phyloP scores from a whole-genome alignment of 805 yeast species.

The Candida morakotiae region DNA sequence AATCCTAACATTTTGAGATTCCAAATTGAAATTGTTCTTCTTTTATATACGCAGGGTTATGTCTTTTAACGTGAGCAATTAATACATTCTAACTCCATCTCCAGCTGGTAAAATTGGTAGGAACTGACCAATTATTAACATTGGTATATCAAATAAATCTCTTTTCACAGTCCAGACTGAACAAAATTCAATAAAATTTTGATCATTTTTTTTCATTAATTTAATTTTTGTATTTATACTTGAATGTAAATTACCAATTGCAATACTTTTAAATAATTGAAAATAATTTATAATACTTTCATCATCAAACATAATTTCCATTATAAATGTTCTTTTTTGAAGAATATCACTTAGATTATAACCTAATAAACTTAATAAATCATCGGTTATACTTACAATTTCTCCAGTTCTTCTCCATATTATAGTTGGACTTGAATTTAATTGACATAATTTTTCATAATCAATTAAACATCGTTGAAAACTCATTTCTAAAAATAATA shows the following conservation, averaged over 20 bases:
- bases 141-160: conserved; percentile 80
- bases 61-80: too few relatives aligned
- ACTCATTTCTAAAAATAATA: conserved; percentile 48
- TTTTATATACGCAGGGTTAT: neutral
- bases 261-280: conserved; percentile 63
- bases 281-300: conserved; percentile 69
- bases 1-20: conserved; percentile 1
- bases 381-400: conserved; percentile 73
- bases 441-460: conserved; percentile 38
- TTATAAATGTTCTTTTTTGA: conserved; percentile 59
- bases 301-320: conserved; percentile 77
- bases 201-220: conserved; percentile 30
- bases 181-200: conserved; percentile 53
- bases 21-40: neutral
- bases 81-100: conserved; percentile 30
- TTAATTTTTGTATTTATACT: conserved; percentile 50
- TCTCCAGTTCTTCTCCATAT: conserved; percentile 88
- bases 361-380: conserved; percentile 66
- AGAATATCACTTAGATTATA: conserved; percentile 55
- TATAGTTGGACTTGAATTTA: conserved; percentile 74
- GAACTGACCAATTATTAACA: conserved; percentile 80
- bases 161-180: conserved; percentile 84
- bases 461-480: conserved; percentile 42
- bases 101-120: conserved; percentile 53
- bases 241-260: conserved; percentile 62